These are phyloP conservation scores for Phylloporus sp. DNA, from an alignment of 1,284 basidiomycete genomes.

Conservation along the genomic window DNA sequence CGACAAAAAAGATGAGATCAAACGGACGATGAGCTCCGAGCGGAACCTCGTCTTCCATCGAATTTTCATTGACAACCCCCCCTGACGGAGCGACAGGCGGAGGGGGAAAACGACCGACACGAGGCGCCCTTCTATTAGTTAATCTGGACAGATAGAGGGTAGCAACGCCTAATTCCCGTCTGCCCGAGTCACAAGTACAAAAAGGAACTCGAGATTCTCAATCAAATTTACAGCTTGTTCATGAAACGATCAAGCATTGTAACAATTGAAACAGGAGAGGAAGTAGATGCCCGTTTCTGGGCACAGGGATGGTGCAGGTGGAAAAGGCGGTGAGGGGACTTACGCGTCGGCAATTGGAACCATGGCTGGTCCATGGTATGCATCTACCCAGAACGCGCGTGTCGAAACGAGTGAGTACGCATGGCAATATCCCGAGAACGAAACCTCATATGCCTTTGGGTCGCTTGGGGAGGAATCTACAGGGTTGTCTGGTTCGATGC, in stretches of 20 bases:
- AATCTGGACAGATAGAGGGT: conserved; percentile 19
- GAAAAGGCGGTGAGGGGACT: conserved; percentile 41
- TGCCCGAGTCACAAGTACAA: conserved; percentile 18
- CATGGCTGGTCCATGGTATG: conserved; percentile 86
- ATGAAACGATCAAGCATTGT: conserved; percentile 24
- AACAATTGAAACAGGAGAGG: conserved; percentile 19
- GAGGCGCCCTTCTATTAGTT: conserved; percentile 14
- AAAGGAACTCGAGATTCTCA: conserved; percentile 28
- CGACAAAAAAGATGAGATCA: not conserved
- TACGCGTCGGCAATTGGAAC: conserved; percentile 90
- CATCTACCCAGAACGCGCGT: conserved; percentile 87
- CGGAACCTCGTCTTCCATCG: conserved; percentile 1
- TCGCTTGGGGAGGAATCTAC: not conserved
- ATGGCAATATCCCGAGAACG: conserved; percentile 65
- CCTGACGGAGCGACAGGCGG: not conserved
- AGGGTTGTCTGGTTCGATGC: conserved; percentile 1
- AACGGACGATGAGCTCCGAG: not conserved
- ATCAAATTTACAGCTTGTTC: conserved; percentile 21
- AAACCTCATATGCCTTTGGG: conserved; percentile 25
- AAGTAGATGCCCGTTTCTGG: conserved; percentile 15
- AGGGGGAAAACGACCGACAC: conserved; percentile 1
- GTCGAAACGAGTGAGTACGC: conserved; percentile 87
- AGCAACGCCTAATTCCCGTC: conserved; percentile 31
- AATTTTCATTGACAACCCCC: not conserved
- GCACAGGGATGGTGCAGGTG: conserved; percentile 17